Evolutionary conservation across 1,139 yeast species (phyloP).

Genomic region (Yamadazyma atlantica): DNA sequence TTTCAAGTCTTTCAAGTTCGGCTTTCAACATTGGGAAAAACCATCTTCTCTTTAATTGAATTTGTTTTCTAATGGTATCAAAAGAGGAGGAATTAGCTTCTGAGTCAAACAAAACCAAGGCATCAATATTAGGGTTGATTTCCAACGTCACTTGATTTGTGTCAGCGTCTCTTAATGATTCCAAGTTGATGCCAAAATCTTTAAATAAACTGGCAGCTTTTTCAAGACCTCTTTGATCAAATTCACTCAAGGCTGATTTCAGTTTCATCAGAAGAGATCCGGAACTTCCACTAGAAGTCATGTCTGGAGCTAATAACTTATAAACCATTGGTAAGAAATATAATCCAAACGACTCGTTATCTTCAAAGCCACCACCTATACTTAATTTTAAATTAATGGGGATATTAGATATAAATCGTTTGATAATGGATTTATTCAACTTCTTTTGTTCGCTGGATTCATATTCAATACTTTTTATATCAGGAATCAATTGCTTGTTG

Average conservation of each 20-base stretch:
- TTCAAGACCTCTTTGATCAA: conserved; percentile 27
- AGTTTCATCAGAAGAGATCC: conserved; percentile 16
- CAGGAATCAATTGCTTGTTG: conserved; percentile 30
- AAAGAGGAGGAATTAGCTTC: conserved; percentile 19
- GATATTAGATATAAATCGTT: conserved; percentile 23
- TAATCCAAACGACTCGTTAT: conserved; percentile 28
- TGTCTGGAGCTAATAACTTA: conserved; percentile 45
- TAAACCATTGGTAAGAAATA: conserved; percentile 48
- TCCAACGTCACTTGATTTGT: conserved; percentile 31
- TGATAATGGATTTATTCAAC: conserved; percentile 28
- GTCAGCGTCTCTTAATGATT: conserved; percentile 34
- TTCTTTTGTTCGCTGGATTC: conserved; percentile 35
- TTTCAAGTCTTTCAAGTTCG: conserved; percentile 39
- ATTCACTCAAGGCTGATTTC: conserved; percentile 23
- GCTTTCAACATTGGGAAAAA: conserved; percentile 39
- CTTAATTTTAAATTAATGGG: conserved; percentile 29
- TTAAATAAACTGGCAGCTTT: conserved; percentile 29
- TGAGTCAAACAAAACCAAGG: conserved; percentile 27
- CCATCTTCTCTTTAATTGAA: conserved; percentile 31
- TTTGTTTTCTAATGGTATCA: conserved; percentile 19
- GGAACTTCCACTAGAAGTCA: conserved; percentile 20
- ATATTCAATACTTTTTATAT: conserved; percentile 45
- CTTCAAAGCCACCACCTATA: conserved; percentile 27
- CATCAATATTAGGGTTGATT: conserved; percentile 38
- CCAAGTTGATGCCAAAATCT: conserved; percentile 30